These are phyloP conservation scores for Trichopus zeylanicus DNA, from an alignment of 116 monocot species.

Conservation along the genomic window DNA sequence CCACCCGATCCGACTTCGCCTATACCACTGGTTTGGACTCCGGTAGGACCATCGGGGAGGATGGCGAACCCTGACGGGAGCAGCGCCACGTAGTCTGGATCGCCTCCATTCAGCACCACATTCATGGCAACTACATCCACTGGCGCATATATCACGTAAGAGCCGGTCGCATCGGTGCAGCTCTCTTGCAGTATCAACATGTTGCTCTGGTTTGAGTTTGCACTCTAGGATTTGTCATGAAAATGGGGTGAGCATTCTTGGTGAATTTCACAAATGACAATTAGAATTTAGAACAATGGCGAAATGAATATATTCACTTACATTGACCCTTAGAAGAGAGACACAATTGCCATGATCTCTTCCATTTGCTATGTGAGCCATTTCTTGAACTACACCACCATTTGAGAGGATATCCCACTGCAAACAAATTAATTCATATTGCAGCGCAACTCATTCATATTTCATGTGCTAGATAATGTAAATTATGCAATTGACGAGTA, in stretches of 20 bases:
- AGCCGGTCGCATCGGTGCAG: conserved; percentile 73
- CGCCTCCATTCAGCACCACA: conserved; percentile 73
- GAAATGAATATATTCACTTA: conserved; percentile 13
- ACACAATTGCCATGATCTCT: conserved; percentile 80
- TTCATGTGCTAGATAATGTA: too few relatives aligned
- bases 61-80: conserved; percentile 91
- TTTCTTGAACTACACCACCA: conserved; percentile 79
- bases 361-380: conserved; percentile 92
- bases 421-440: background rate
- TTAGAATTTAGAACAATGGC: background rate
- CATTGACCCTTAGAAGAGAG: conserved; percentile 84
- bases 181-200: conserved; percentile 97
- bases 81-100: conserved; percentile 86
- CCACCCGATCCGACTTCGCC: conserved; percentile 36
- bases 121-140: conserved; percentile 92
- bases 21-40: background rate
- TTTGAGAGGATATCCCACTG: conserved; percentile 97
- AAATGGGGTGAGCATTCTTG: too few relatives aligned
- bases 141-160: conserved; percentile 87
- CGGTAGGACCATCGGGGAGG: conserved; percentile 61
- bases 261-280: too few relatives aligned
- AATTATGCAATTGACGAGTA: too few relatives aligned
- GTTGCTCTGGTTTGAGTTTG: conserved; percentile 89
- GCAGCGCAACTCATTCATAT: too few relatives aligned
- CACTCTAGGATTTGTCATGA: conserved; percentile 50